Conservation (phyloP, 2,329 filamentous ascomycete species). For the Alternaria metachromatica region DNA sequence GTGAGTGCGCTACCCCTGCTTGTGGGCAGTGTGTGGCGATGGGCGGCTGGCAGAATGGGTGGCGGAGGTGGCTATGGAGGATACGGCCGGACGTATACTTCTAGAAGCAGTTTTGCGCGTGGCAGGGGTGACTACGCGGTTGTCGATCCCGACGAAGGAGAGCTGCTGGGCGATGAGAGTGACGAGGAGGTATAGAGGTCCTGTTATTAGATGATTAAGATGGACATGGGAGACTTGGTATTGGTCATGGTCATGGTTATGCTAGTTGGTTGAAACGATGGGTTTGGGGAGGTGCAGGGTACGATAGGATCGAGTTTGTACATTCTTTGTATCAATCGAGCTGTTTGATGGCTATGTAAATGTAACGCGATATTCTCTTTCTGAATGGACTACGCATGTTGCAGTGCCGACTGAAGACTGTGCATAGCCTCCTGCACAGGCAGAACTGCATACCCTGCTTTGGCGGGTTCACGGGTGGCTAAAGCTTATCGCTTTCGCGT, state of each 20-base stretch:
- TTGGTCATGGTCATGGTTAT: background rate
- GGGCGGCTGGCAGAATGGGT: conserved; percentile 58
- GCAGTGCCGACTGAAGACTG: background rate
- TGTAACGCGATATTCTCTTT: background rate
- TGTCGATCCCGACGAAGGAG: conserved; percentile 92
- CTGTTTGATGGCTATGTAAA: background rate
- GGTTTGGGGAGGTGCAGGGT: background rate
- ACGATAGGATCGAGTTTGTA: background rate
- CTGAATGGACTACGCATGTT: background rate
- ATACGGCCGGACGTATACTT: conserved; percentile 72
- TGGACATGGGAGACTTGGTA: background rate
- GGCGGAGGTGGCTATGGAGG: conserved; percentile 48
- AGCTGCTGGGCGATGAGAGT: conserved; percentile 89
- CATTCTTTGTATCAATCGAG: background rate
- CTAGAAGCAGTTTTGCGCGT: conserved; percentile 85
- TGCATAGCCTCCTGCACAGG: background rate
- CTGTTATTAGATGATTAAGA: background rate
- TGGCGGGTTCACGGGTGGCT: background rate
- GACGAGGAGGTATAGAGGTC: conserved; percentile 76
- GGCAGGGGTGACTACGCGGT: conserved; percentile 85
- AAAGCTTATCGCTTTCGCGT: background rate
- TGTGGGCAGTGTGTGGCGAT: conserved; percentile 74
- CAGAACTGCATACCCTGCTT: background rate
- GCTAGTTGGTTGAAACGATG: background rate
- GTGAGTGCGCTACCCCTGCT: conserved; percentile 69